A percentile compares a stretch with the other conserved stretches of the same genome.
Conservation (phyloP, 2,329 filamentous ascomycete species). For the Trichocomaceae sp. region DNA sequence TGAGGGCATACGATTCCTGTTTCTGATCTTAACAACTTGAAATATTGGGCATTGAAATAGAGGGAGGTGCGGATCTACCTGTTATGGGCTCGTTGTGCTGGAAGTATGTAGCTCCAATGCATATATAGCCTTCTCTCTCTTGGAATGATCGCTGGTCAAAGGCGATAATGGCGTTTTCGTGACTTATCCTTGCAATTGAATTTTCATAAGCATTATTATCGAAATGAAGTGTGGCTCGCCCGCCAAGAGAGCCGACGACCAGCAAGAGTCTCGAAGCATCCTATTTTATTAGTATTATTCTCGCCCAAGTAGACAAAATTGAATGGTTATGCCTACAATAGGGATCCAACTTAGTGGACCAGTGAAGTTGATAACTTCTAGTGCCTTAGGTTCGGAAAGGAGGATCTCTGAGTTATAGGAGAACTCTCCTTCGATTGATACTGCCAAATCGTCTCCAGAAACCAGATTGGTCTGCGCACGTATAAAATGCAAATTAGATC, state of each 20-base stretch:
- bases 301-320: not conserved
- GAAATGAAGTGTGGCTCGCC: slow-evolving; percentile 17
- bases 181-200: slow-evolving; percentile 14
- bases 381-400: slow-evolving; percentile 1
- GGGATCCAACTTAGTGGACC: slow-evolving; percentile 29
- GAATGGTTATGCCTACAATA: slow-evolving; percentile 20
- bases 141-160: slow-evolving; percentile 20
- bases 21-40: slow-evolving; percentile 11
- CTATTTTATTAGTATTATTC: slow-evolving; percentile 16
- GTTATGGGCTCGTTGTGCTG: slow-evolving; percentile 29
- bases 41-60: not conserved
- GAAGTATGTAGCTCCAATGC: slow-evolving; percentile 10
- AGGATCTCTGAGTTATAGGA: slow-evolving; percentile 13
- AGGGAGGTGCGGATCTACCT: slow-evolving; percentile 19
- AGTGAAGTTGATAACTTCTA: slow-evolving; percentile 19
- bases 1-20: slow-evolving; percentile 21
- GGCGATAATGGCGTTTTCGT: slow-evolving; percentile 2
- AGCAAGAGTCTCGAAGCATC: slow-evolving; percentile 19
- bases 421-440: not conserved
- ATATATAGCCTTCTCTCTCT: slow-evolving; percentile 10
- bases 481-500: slow-evolving; percentile 24
- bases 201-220: slow-evolving; percentile 17
- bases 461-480: slow-evolving; percentile 18
- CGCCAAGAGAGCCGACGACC: slow-evolving; percentile 20
- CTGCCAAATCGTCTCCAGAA: not conserved